Conservation (phyloP, 1,284 basidiomycete genomes). For the Afroboletus lepidellus region DNA sequence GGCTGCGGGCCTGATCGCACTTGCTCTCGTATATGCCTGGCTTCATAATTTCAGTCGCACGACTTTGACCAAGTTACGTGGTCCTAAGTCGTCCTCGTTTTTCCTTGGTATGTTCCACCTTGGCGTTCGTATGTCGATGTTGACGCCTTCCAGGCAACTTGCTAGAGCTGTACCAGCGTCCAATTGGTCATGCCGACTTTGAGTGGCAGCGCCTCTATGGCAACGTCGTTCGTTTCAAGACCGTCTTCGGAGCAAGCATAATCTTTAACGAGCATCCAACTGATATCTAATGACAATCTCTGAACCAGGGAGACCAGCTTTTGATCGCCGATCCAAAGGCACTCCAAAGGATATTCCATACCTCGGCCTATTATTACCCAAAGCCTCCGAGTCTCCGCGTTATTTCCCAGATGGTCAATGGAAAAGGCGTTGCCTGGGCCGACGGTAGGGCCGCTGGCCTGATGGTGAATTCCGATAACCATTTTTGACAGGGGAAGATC, state of each 20-base stretch:
- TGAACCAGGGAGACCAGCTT: slow-evolving; percentile 26
- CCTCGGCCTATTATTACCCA: slow-evolving; percentile 39
- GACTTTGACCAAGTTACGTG: slow-evolving; percentile 29
- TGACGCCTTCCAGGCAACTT: slow-evolving; percentile 23
- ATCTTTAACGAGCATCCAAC: background rate
- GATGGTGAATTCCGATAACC: background rate
- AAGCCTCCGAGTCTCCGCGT: slow-evolving; percentile 37
- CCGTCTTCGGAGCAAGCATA: slow-evolving; percentile 23
- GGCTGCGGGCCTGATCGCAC: slow-evolving; percentile 1
- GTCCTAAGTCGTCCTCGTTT: slow-evolving; percentile 34
- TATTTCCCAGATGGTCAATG: slow-evolving; percentile 32
- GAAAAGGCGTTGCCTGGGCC: slow-evolving; percentile 40
- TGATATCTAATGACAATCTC: background rate
- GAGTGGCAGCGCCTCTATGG: slow-evolving; percentile 35
- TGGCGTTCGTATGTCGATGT: background rate
- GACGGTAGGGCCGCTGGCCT: slow-evolving; percentile 34
- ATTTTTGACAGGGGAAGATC: slow-evolving; percentile 38
- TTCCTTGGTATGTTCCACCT: slow-evolving; percentile 25
- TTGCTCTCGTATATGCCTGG: slow-evolving; percentile 19
- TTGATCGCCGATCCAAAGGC: slow-evolving; percentile 41
- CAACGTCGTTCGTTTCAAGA: slow-evolving; percentile 29
- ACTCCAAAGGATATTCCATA: slow-evolving; percentile 41
- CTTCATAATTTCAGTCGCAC: slow-evolving; percentile 14
- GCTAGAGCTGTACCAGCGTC: slow-evolving; percentile 23
- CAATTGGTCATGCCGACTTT: slow-evolving; percentile 27